Evolutionary conservation across 139 green algal genomes (phyloP), one percentile per base, ranked within the genome.

Genomic region (Micractinium sp.): DNA sequence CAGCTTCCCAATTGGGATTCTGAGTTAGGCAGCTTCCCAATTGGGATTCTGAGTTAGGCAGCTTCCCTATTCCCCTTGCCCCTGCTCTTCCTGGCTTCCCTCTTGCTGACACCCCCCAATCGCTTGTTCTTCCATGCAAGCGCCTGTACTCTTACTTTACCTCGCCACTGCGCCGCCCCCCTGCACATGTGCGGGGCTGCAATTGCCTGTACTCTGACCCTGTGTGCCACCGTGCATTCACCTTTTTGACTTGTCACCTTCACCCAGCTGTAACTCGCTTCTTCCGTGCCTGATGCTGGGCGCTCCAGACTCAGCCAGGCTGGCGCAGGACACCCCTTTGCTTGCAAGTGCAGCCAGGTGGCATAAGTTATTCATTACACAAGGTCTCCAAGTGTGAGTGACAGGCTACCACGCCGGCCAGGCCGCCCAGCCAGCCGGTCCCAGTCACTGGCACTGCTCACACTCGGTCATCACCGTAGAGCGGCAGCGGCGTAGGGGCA

Each of bases 381-480:
- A n/a, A n/a, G n/a, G 18, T 77, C 71, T 39, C 1, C 31, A 22
- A 56, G 47, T 56, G 47, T 56, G 47, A 56, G 47, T 9, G n/a
- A n/a, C 47, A 56, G 47, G 47, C 47, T 9, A 9, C 7, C 47
- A 56, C 7, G 47, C 5, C 9, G 47, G 47, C 47, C 47, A 56
- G 47, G 47, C 47, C 9, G 47, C 47, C 47, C 9, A 56, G 47
- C n/a, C n/a, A n/a, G n/a, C n/a, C n/a, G n/a, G n/a, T n/a, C n/a
- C n/a, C n/a, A n/a, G n/a, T n/a, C n/a, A n/a, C n/a, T n/a, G n/a
- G n/a, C n/a, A n/a, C n/a, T n/a, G 71, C 29, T 77, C 31, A 87
- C 22, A 87, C 83, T 25, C 41, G 71, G 27, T 87, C 83, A 14
- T 87, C 83, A 23, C 33, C 83, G 20, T 69, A 76, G 13, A 36